A percentile compares a stretch with the other conserved stretches of the same genome.
Evolutionary conservation across 1,284 basidiomycete species (phyloP).

Genomic region (Volvariella surrecta): DNA sequence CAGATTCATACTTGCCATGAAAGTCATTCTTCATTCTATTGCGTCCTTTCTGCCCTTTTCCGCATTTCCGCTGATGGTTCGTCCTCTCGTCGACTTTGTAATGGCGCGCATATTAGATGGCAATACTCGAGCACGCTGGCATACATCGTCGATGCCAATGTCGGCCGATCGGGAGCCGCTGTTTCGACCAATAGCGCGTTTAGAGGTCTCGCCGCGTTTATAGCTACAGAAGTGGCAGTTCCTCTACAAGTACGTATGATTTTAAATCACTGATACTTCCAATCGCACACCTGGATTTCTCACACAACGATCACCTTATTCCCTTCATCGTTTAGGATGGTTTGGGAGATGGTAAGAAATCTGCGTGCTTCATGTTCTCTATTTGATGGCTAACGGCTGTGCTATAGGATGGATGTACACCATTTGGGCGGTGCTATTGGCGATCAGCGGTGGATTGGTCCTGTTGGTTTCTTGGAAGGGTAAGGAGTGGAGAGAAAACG

Average conservation of each 20-base stretch:
- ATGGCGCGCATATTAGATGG: conserved; percentile 38
- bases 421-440: conserved; percentile 55
- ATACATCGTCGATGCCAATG: conserved; percentile 72
- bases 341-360: conserved; percentile 28
- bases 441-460: conserved; percentile 41
- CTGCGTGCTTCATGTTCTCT: neutral
- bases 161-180: conserved; percentile 63
- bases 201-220: conserved; percentile 61
- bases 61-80: too few relatives aligned
- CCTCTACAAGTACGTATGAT: conserved; percentile 45
- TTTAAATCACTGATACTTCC: neutral
- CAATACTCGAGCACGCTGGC: conserved; percentile 67
- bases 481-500: conserved; percentile 29
- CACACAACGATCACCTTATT: neutral
- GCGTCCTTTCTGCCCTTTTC: too few relatives aligned
- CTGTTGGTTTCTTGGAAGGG: conserved; percentile 43
- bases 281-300: conserved; percentile 1
- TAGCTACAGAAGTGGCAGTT: conserved; percentile 60
- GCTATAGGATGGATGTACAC: conserved; percentile 62
- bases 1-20: too few relatives aligned
- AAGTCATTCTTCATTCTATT: too few relatives aligned
- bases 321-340: too few relatives aligned
- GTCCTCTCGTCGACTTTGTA: too few relatives aligned
- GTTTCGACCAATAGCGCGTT: conserved; percentile 66
- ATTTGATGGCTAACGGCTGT: neutral